Base-by-base conservation (phyloP, 768 basidiomycete species). In the Hortiboletus flavorubellus region DNA sequence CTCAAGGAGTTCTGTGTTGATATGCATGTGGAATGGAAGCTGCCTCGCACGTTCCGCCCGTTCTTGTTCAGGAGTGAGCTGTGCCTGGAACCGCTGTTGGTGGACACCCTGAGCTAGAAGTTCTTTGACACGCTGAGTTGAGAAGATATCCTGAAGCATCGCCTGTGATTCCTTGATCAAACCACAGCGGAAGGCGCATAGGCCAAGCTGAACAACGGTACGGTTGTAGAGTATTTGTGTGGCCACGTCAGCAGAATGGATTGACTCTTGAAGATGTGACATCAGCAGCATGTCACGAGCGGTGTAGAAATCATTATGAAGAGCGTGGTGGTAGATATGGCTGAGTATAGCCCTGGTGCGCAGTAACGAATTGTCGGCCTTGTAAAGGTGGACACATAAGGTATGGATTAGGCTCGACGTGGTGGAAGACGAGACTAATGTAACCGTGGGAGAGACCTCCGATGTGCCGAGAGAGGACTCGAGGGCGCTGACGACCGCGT, bases 141-240 rank as follows among this genome's bases (percentile, higher is more conserved):
- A 85, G 67, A 97, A 98, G 64, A 98, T 97, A 62, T 99, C 97
- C 67, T 89, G 91, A 8, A 98, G 79, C 40, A 89, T 98, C 21
- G 86, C 80, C 65, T 98, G 97, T 2, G 93, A 84, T 73, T 99
- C 97, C 67, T 89, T 87, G 72, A 98, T 96, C 62, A 95, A 78
- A 14, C 97, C 97, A 56, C 85, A 87, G 37, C 97, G 85, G 85
- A 98, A 99, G 2, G 97, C 97, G 62, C 93, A 95, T 6, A 99
- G 81, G 35, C 97, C 97, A 47, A 99, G 85, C 71, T 98, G 97
- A 42, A 98, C 97, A 53, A 98, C 87, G 7, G 93, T 93, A 38
- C 97, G 89, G 73, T 99, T 99, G 78, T 98, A 98, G 34, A 98
- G 78, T 64, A 99, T 98, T 73, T 99, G 97, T 0, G 97, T 98